phyloP scores from a whole-genome alignment of 1,284 basidiomycete species.

The Apiotrichum gamsii region DNA sequence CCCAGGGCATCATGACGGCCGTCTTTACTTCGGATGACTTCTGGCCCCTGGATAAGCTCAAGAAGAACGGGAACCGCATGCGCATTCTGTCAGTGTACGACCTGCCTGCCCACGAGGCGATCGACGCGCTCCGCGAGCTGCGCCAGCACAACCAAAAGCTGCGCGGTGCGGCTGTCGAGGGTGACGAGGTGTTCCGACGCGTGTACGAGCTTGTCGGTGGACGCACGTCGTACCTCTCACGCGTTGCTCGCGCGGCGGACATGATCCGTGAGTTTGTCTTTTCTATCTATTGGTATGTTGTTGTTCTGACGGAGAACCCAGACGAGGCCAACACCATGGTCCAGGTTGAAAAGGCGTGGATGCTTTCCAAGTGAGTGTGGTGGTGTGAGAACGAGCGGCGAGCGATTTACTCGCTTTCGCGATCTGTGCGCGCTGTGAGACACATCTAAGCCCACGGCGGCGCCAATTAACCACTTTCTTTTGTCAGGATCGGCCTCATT shows the following conservation, averaged over 20 bases:
- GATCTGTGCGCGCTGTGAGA: too few species aligned
- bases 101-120: constrained; percentile 58
- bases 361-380: constrained; percentile 54
- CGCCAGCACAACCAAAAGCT: constrained; percentile 40
- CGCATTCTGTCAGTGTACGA: constrained; percentile 69
- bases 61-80: constrained; percentile 65
- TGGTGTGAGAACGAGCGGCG: too few species aligned
- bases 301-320: too few species aligned
- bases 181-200: constrained; percentile 50
- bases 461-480: too few species aligned
- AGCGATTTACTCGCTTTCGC: too few species aligned
- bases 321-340: constrained; percentile 60
- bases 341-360: constrained; percentile 67
- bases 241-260: constrained; percentile 56
- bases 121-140: constrained; percentile 57
- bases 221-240: constrained; percentile 66
- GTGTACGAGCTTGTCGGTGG: constrained; percentile 65
- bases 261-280: constrained; percentile 50
- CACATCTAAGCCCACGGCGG: too few species aligned
- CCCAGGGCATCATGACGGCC: constrained; percentile 64
- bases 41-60: constrained; percentile 51
- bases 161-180: constrained; percentile 25
- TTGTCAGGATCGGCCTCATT: constrained; percentile 57
- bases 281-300: too few species aligned
- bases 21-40: constrained; percentile 77